Evolutionary conservation across 176 grass and related monocot genomes (phyloP), one percentile per base, ranked within the genome.

Genomic region (Hordeum marinum): DNA sequence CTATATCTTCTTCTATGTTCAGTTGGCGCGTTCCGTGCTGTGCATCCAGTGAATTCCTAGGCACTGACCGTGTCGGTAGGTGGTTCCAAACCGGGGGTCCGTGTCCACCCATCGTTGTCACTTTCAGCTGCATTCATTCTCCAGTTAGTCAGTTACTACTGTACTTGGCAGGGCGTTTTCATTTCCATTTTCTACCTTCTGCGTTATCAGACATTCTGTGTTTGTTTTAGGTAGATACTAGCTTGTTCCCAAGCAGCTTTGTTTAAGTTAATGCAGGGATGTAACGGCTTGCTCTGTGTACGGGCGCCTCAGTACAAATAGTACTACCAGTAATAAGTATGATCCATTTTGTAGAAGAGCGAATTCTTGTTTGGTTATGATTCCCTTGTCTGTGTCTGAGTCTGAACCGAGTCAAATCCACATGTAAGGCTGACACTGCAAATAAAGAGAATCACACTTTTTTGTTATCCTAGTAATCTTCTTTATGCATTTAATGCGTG

Each of bases 81-180:
- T 83, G 82, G 58, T 34, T 87, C 84, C 45, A 36, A 83, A 36
- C 45, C 20, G n/a, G 17, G 39, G n/a, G 55, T 87, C 68, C 29
- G 46, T 50, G 31, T 50, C 7, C 6, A 17, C n/a, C 57, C 29
- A 80, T 81, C 37, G 15, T 20, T 80, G 29, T 89, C 77, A 10
- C 76, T 39, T 57, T 21, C 26, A 73, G 35, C 66, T 83, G 66
- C 75, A 61, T 87, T 80, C 1, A 67, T 20, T 79, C 46, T 50
- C 18, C 21, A 27, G 41, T 68, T 54, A n/a, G n/a, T n/a, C n/a
- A n/a, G n/a, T n/a, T n/a, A n/a, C n/a, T n/a, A n/a, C n/a, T n/a
- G n/a, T n/a, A 12, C 8, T 75, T 72, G 11, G 42, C 4, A 46
- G n/a, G 25, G 29, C 23, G 21, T 21, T 3, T 46, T 48, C 71